Evolutionary conservation across 2,329 filamentous ascomycete genomes (phyloP).

Genomic region (Emmonsia crescens): DNA sequence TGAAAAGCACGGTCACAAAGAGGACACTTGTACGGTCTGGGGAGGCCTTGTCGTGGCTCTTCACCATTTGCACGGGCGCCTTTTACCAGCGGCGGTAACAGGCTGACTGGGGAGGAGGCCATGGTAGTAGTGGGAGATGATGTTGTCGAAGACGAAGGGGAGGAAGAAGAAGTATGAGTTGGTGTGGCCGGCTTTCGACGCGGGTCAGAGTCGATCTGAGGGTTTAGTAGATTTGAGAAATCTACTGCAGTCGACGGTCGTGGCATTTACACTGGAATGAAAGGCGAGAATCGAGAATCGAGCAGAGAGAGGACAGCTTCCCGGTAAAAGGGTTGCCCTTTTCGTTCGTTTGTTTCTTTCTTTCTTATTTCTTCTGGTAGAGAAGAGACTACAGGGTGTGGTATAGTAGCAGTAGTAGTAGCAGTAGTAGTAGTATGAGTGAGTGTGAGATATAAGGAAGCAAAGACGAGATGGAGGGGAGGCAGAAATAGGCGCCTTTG

Average conservation of each 20-base stretch:
- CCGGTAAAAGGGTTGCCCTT: no score
- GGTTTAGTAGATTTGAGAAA: slow-evolving; percentile 66
- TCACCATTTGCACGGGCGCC: slow-evolving; percentile 49
- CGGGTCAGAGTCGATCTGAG: slow-evolving; percentile 32
- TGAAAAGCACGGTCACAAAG: slow-evolving; percentile 98
- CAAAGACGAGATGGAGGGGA: background rate
- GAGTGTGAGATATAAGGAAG: slow-evolving; percentile 10
- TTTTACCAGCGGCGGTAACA: slow-evolving; percentile 35
- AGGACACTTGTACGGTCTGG: slow-evolving; percentile 95
- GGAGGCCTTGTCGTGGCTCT: slow-evolving; percentile 60
- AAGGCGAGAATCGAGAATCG: slow-evolving; percentile 6
- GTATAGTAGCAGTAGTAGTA: background rate
- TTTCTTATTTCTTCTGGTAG: background rate
- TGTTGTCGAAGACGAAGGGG: slow-evolving; percentile 16
- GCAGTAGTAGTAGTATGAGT: slow-evolving; percentile 12
- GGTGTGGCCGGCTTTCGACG: slow-evolving; percentile 5
- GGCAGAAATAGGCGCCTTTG: background rate
- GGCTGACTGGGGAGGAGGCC: slow-evolving; percentile 31
- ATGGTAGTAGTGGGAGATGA: slow-evolving; percentile 27
- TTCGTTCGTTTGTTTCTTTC: background rate
- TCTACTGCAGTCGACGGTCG: slow-evolving; percentile 61
- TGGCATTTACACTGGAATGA: slow-evolving; percentile 51
- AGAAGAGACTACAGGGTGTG: slow-evolving; percentile 10
- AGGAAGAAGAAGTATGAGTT: slow-evolving; percentile 10
- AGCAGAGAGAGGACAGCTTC: background rate